Evolutionary conservation across 805 yeast genomes (phyloP).

Genomic region (Lipomyces yamadae): DNA sequence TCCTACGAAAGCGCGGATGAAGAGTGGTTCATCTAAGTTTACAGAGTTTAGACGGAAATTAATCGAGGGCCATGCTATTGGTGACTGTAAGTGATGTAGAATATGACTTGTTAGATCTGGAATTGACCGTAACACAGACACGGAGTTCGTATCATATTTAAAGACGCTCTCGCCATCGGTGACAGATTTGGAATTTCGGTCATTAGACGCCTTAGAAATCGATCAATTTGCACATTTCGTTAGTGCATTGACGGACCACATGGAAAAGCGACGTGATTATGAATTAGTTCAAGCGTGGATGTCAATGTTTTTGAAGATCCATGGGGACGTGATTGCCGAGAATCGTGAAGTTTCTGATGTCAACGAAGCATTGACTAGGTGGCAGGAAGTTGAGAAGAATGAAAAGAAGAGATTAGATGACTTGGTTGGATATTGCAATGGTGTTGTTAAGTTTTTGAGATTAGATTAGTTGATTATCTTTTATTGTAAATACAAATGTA

Average conservation of each 20-base stretch:
- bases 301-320: conserved; percentile 72
- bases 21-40: conserved; percentile 39
- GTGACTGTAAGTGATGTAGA: conserved; percentile 45
- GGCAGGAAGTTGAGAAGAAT: conserved; percentile 51
- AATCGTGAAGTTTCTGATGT: conserved; percentile 45
- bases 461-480: conserved; percentile 17
- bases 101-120: conserved; percentile 21
- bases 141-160: conserved; percentile 59
- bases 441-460: conserved; percentile 60
- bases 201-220: conserved; percentile 63
- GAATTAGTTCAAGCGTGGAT: conserved; percentile 85
- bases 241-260: conserved; percentile 66
- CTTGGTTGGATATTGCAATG: conserved; percentile 73
- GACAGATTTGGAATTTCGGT: conserved; percentile 84
- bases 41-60: conserved; percentile 69
- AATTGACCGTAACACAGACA: neutral
- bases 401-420: conserved; percentile 60
- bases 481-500: neutral
- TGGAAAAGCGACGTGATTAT: conserved; percentile 60
- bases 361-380: conserved; percentile 52
- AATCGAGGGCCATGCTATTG: conserved; percentile 54
- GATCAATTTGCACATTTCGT: conserved; percentile 69
- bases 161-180: conserved; percentile 71
- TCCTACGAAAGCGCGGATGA: conserved; percentile 21
- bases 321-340: conserved; percentile 72